Evolutionary conservation across 208 protist genomes (phyloP).

Genomic region (Trypanosoma platydactyli): DNA sequence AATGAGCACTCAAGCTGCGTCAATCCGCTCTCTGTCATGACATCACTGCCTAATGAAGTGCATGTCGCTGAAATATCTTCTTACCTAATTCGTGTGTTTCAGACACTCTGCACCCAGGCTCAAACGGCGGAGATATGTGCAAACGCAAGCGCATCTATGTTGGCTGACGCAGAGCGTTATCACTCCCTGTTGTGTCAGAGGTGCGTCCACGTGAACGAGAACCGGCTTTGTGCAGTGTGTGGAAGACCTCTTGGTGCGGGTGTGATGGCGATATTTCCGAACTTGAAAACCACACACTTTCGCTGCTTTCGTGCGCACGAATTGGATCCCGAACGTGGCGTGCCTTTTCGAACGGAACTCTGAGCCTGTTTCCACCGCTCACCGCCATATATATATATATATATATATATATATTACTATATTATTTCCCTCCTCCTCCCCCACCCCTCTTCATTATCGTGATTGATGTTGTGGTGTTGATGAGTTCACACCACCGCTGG

Average conservation of each 20-base stretch:
- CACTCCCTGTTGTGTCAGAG: constrained; percentile 39
- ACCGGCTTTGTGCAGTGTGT: constrained; percentile 45
- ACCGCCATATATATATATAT: too few species aligned
- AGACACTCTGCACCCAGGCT: constrained; percentile 31
- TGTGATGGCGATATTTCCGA: constrained; percentile 53
- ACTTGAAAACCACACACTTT: constrained; percentile 60
- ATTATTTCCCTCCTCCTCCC: too few species aligned
- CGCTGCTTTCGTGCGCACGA: constrained; percentile 38
- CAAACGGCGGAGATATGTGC: constrained; percentile 23
- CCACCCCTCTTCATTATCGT: too few species aligned
- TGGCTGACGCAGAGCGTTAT: constrained; percentile 17
- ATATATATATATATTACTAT: too few species aligned
- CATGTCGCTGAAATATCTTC: constrained; percentile 32
- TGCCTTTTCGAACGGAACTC: constrained; percentile 26
- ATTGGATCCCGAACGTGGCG: constrained; percentile 57
- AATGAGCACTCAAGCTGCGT: constrained; percentile 34
- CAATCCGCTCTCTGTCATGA: constrained; percentile 35
- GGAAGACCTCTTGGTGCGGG: constrained; percentile 30
- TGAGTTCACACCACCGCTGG: too few species aligned
- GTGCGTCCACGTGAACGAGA: constrained; percentile 40
- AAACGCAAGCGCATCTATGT: constrained; percentile 27
- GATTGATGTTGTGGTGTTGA: too few species aligned
- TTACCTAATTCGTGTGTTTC: constrained; percentile 47
- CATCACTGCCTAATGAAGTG: constrained; percentile 41
- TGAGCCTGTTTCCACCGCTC: background rate